A percentile compares a stretch with the other conserved stretches of the same genome.
Evolutionary conservation across 176 grass and related monocot species (phyloP).

Genomic region (Alopecurus myosuroides): DNA sequence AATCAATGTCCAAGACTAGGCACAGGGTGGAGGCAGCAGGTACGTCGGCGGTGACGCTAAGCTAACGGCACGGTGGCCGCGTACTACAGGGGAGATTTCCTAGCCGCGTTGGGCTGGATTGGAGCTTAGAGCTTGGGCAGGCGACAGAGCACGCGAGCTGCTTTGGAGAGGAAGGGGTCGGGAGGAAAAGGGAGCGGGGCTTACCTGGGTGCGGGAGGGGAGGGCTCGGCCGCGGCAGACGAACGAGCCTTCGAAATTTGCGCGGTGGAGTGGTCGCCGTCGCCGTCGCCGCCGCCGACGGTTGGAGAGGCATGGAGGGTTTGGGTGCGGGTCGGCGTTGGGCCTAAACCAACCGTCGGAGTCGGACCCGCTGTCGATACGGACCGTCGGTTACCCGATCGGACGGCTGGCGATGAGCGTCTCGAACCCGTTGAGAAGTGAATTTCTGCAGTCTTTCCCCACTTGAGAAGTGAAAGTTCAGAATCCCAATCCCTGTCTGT

Average conservation of each 20-base stretch:
- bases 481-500: too few relatives aligned
- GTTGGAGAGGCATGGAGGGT: background rate
- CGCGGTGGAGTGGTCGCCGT: background rate
- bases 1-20: background rate
- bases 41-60: background rate
- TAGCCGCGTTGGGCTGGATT: background rate
- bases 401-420: background rate
- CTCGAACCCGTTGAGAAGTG: too few relatives aligned
- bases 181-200: background rate
- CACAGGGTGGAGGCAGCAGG: background rate
- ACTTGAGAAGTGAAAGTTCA: too few relatives aligned
- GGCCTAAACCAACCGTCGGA: background rate
- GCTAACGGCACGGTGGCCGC: background rate
- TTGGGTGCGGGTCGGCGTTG: background rate
- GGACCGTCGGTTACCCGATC: background rate
- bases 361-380: background rate
- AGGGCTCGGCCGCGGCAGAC: background rate
- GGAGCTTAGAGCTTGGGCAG: background rate
- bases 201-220: slow-evolving; percentile 1
- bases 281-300: slow-evolving; percentile 7
- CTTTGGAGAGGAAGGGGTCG: background rate
- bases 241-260: background rate
- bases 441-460: too few relatives aligned
- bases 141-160: background rate
- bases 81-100: background rate